A percentile compares a stretch with the other conserved stretches of the same genome.
Evolutionary conservation across 192 early-diverging fungal genomes (phyloP).

Genomic region (Backusella tarrabulga): DNA sequence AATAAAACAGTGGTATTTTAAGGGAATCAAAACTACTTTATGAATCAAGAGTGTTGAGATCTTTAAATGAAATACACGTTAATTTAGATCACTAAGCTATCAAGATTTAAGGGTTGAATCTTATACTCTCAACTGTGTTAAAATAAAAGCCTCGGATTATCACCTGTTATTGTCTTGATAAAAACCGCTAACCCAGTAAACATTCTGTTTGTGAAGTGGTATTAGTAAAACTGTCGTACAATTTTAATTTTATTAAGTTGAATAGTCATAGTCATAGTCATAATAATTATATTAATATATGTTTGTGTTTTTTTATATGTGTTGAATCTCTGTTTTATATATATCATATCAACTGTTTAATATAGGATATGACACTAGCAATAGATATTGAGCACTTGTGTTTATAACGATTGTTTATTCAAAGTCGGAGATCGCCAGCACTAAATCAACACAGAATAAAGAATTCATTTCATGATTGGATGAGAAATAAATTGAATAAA

Average conservation of each 20-base stretch:
- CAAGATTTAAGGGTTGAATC: neutral
- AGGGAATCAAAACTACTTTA: neutral
- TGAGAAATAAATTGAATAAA: neutral
- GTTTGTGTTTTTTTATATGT: neutral
- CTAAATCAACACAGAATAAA: neutral
- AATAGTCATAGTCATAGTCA: neutral
- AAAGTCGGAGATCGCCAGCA: neutral
- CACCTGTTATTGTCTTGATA: too few species aligned
- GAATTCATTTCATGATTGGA: neutral
- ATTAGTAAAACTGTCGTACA: neutral
- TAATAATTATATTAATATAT: neutral
- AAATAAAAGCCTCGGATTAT: too few species aligned
- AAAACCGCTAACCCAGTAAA: neutral
- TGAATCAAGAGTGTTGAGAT: neutral
- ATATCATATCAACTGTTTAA: neutral
- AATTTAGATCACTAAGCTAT: neutral
- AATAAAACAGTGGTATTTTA: neutral
- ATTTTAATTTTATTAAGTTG: neutral
- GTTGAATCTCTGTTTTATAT: neutral
- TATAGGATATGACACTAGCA: neutral
- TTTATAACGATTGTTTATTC: neutral
- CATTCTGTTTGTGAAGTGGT: neutral
- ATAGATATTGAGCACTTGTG: neutral
- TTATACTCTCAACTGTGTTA: too few species aligned
- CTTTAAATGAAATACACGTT: neutral